Evolutionary conservation across 306 rosid species (phyloP), one percentile per base, ranked within the genome.

Genomic region (Echinosophora koreensis): DNA sequence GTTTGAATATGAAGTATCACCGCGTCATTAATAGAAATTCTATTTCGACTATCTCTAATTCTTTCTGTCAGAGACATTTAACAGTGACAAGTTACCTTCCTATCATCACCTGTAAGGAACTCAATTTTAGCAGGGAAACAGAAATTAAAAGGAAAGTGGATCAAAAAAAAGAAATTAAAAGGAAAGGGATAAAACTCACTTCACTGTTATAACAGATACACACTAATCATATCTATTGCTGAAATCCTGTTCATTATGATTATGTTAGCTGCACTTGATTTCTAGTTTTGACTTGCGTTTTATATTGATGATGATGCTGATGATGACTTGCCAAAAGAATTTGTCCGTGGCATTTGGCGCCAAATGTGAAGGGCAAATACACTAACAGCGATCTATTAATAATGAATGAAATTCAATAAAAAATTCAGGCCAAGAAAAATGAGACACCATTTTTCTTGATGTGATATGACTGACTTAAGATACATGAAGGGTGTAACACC

Each of bases 201-300:
- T 39, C 44, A 39, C 44, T 9, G 15, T 46, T 46, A 1, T 12
- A 46, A 46, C 13, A 37, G 32, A 11, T 30, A 3, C 51, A 57
- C 5, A 30, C n/a, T 14, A 6, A 30, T 58, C 14, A 17, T 37
- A 22, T 11, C 34, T 49, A 37, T 50, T 49, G 15, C 64, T 63
- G 37, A 74, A 62, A 49, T 63, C 55, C 30, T 27, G 72, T 10
- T 27, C 37, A 15, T n/a, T 42, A 80, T 71, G 82, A 71, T 82
- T 18, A 52, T 42, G 75, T 50, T 73, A 67, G 62, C 42, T 11
- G 47, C 69, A 78, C 66, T 72, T 73, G 83, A 83, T 80, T 22
- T 64, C 37, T 22, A 4, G 66, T 49, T 71, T 82, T 79, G 84
- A 86, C 87, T 73, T 68, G n/a, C 28, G 44, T 44, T 28, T 61